phyloP scores from a whole-genome alignment of 1,284 basidiomycete genomes.

The Heimioporus retisporus region DNA sequence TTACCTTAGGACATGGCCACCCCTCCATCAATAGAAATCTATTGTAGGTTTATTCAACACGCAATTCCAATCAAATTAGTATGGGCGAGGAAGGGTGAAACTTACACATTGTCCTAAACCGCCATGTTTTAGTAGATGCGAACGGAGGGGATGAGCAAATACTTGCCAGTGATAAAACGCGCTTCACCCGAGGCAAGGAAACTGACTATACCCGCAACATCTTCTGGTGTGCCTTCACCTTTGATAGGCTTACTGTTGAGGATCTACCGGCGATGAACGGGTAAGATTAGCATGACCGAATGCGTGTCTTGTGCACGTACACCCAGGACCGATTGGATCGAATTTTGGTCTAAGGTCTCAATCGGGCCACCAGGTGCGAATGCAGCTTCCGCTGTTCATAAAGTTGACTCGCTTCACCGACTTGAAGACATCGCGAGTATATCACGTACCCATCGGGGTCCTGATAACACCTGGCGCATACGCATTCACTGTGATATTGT shows the following conservation, averaged over 20 bases:
- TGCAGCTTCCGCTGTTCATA: neutral
- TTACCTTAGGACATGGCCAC: too few relatives aligned
- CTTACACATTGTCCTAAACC: too few relatives aligned
- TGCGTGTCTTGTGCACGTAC: neutral
- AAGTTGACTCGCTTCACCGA: neutral
- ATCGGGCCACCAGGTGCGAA: neutral
- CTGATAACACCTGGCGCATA: constrained; percentile 36
- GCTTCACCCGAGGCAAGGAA: too few relatives aligned
- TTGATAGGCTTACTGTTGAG: neutral
- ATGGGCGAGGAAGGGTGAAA: too few relatives aligned
- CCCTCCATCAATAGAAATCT: too few relatives aligned
- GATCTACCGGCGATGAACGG: neutral
- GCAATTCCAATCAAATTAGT: too few relatives aligned
- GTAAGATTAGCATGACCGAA: neutral
- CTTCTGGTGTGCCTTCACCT: too few relatives aligned
- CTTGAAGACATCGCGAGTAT: neutral
- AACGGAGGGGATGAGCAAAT: too few relatives aligned
- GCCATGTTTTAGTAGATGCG: too few relatives aligned
- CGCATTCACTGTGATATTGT: constrained; percentile 37
- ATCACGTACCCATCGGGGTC: constrained; percentile 19
- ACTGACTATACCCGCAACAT: too few relatives aligned
- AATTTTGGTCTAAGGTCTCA: neutral
- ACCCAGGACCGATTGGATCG: neutral
- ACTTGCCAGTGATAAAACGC: too few relatives aligned
- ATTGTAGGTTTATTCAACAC: too few relatives aligned